phyloP scores from a whole-genome alignment of 176 grass and related monocot species.

The Lolium multiflorum region DNA sequence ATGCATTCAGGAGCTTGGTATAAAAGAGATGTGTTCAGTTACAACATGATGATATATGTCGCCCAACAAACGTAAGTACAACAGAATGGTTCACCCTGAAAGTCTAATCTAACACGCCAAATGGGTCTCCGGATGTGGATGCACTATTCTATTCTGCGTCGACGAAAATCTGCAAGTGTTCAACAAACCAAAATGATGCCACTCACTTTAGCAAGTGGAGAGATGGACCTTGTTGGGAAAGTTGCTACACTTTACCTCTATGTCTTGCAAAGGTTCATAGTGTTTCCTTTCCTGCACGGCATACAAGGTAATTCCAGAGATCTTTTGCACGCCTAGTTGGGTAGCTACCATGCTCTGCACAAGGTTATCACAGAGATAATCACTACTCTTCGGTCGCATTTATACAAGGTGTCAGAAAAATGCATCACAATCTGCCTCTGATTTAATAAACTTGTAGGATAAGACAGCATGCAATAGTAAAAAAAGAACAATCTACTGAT shows the following conservation, averaged over 20 bases:
- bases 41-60: slow-evolving; percentile 8
- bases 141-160: slow-evolving; percentile 57
- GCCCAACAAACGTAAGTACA: slow-evolving; percentile 30
- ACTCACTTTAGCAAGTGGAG: neutral
- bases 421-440: slow-evolving; percentile 4
- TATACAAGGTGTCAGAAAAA: slow-evolving; percentile 15
- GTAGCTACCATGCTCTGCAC: slow-evolving; percentile 89
- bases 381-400: neutral
- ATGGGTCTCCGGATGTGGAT: neutral
- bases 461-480: neutral
- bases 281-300: slow-evolving; percentile 89
- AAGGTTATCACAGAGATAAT: slow-evolving; percentile 40
- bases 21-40: neutral
- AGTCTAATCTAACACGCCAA: slow-evolving; percentile 14
- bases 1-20: neutral
- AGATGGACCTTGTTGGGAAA: neutral
- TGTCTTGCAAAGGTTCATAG: slow-evolving; percentile 80
- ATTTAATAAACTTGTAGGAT: slow-evolving; percentile 3
- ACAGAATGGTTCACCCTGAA: slow-evolving; percentile 2
- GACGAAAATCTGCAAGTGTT: slow-evolving; percentile 80
- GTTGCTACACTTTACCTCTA: slow-evolving; percentile 64
- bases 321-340: slow-evolving; percentile 86
- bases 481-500: neutral
- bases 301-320: slow-evolving; percentile 84
- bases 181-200: slow-evolving; percentile 4